Evolutionary conservation across 495 filamentous ascomycete genomes (phyloP).

Genomic region (Filosporella fistucella): DNA sequence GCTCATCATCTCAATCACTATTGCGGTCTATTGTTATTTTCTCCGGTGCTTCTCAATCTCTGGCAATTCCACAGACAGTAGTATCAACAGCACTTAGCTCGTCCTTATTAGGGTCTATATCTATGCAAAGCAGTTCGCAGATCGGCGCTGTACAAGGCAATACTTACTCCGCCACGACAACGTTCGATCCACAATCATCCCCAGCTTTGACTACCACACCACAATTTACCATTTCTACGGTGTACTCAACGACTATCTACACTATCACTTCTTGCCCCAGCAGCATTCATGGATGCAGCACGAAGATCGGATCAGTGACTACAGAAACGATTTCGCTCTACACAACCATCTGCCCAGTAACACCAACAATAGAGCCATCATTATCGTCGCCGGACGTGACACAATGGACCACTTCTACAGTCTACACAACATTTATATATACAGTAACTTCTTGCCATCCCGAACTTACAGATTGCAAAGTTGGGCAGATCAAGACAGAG

Average conservation of each 20-base stretch:
- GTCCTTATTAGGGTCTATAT: too few species aligned
- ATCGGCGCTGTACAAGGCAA: too few species aligned
- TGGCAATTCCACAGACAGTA: too few species aligned
- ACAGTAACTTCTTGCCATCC: conserved; percentile 45
- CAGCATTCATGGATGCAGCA: conserved; percentile 55
- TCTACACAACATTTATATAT: conserved; percentile 6
- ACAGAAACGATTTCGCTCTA: not conserved
- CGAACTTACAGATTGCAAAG: conserved; percentile 47
- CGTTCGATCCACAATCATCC: too few species aligned
- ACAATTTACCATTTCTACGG: conserved; percentile 47
- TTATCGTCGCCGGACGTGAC: too few species aligned
- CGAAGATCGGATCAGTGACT: not conserved
- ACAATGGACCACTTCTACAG: conserved; percentile 2
- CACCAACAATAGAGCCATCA: too few species aligned
- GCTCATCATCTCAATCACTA: too few species aligned
- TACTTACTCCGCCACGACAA: too few species aligned
- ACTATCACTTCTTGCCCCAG: conserved; percentile 56
- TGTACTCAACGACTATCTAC: conserved; percentile 51
- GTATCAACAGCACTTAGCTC: too few species aligned
- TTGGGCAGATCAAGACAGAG: conserved; percentile 27
- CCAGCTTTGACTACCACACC: not conserved
- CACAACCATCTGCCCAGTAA: conserved; percentile 1
- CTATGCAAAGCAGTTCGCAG: too few species aligned
- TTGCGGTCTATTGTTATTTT: too few species aligned
- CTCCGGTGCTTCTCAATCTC: too few species aligned